These are phyloP conservation scores for Hygrophorus pudorinus DNA, from an alignment of 768 basidiomycete genomes.

Conservation along the genomic window DNA sequence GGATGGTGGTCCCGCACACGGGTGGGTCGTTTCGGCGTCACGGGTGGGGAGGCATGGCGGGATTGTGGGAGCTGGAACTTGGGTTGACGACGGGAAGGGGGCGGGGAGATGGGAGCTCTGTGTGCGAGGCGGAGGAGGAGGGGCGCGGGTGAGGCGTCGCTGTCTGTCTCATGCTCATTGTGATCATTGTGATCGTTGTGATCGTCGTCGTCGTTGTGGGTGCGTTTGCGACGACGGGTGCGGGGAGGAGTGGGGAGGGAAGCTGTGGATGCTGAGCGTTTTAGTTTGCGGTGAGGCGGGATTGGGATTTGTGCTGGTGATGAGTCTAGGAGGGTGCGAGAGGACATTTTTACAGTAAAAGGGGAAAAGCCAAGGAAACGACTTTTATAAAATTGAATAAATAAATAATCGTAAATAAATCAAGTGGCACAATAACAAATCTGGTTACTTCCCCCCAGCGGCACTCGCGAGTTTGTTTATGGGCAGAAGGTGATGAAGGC, in stretches of 20 bases:
- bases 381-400: too few relatives aligned
- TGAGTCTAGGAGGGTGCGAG: slow-evolving; percentile 21
- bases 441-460: too few relatives aligned
- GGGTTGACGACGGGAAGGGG: slow-evolving; percentile 47
- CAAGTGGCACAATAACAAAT: too few relatives aligned
- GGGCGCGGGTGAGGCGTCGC: slow-evolving; percentile 18
- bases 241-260: slow-evolving; percentile 61
- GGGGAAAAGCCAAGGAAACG: too few relatives aligned
- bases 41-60: slow-evolving; percentile 12
- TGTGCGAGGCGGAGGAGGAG: slow-evolving; percentile 27
- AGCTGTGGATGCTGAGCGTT: slow-evolving; percentile 54
- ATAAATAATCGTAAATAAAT: too few relatives aligned
- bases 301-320: slow-evolving; percentile 22
- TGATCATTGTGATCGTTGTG: slow-evolving; percentile 32
- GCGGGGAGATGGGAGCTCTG: slow-evolving; percentile 50
- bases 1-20: slow-evolving; percentile 16
- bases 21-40: slow-evolving; percentile 17
- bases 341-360: too few relatives aligned
- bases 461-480: too few relatives aligned
- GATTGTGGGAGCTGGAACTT: slow-evolving; percentile 15
- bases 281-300: slow-evolving; percentile 32
- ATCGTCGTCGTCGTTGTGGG: too few relatives aligned
- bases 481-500: too few relatives aligned
- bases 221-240: slow-evolving; percentile 42
- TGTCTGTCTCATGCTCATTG: slow-evolving; percentile 34